A percentile compares a stretch with the other conserved stretches of the same genome.
Conservation (phyloP, 768 basidiomycete genomes). For the Pleurotus citrinopileatus region DNA sequence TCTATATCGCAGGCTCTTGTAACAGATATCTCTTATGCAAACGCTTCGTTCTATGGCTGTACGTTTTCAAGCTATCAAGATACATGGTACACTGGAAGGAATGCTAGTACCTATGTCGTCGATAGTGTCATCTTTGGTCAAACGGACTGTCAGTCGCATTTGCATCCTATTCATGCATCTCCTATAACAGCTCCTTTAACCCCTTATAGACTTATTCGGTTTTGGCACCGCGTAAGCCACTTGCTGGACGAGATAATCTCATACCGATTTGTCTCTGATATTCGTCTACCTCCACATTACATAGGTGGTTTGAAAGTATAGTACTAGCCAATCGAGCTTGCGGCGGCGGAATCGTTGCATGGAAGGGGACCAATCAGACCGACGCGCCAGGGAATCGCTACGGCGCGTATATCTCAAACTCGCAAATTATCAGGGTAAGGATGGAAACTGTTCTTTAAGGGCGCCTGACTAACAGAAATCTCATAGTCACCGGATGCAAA, state of each 20-base stretch:
- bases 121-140: conserved; percentile 63
- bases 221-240: conserved; percentile 54
- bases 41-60: conserved; percentile 66
- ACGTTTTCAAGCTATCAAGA: conserved; percentile 62
- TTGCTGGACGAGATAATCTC: not conserved
- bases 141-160: conserved; percentile 51
- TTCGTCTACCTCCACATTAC: no score
- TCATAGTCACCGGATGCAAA: conserved; percentile 59
- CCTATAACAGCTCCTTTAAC: not conserved
- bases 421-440: conserved; percentile 53
- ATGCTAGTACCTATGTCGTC: conserved; percentile 54
- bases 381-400: conserved; percentile 49
- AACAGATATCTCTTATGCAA: conserved; percentile 60
- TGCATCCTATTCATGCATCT: not conserved
- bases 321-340: conserved; percentile 61
- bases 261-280: no score
- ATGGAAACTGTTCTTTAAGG: not conserved
- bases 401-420: conserved; percentile 55
- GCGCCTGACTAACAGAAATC: not conserved
- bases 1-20: conserved; percentile 61
- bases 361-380: conserved; percentile 57
- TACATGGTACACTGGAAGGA: conserved; percentile 63
- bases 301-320: conserved; percentile 58
- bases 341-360: conserved; percentile 64
- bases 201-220: conserved; percentile 47